A percentile compares a stretch with the other conserved stretches of the same genome.
phyloP scores from a whole-genome alignment of 2,329 filamentous ascomycete species.

The Cladosporium sp. region DNA sequence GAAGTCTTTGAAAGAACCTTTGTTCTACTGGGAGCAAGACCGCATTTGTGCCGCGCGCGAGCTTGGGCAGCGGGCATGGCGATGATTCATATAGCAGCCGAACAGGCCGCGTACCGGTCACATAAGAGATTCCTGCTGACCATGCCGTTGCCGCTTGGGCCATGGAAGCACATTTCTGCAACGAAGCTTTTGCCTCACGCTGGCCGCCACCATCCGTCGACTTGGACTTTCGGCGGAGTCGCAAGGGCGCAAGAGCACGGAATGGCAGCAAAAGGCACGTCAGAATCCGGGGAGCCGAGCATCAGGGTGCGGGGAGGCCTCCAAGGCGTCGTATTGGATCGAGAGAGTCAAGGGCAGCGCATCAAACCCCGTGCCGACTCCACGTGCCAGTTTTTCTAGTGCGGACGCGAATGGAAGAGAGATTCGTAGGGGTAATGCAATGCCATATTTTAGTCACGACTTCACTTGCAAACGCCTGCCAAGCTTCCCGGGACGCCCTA shows the following conservation, averaged over 20 bases:
- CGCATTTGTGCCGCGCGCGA: slow-evolving; percentile 10
- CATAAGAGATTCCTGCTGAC: slow-evolving; percentile 12
- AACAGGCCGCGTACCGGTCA: not conserved
- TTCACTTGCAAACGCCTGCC: not conserved
- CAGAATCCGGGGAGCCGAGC: slow-evolving; percentile 19
- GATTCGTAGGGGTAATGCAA: slow-evolving; percentile 10
- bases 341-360: not conserved
- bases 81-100: slow-evolving; percentile 17
- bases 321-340: slow-evolving; percentile 5
- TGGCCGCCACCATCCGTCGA: slow-evolving; percentile 1
- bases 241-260: not conserved
- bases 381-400: slow-evolving; percentile 13
- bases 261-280: not conserved
- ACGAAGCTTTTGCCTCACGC: slow-evolving; percentile 13
- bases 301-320: not conserved
- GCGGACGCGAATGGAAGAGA: not conserved
- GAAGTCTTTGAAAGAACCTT: slow-evolving; percentile 20
- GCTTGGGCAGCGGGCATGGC: not conserved
- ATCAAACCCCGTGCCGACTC: slow-evolving; percentile 8
- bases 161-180: not conserved
- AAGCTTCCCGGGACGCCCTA: not conserved
- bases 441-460: slow-evolving; percentile 11
- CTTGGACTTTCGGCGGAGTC: not conserved
- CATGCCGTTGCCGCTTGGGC: slow-evolving; percentile 14
- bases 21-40: slow-evolving; percentile 9